Conservation (phyloP, 495 filamentous ascomycete genomes). For the Penicillium simplicissimum region DNA sequence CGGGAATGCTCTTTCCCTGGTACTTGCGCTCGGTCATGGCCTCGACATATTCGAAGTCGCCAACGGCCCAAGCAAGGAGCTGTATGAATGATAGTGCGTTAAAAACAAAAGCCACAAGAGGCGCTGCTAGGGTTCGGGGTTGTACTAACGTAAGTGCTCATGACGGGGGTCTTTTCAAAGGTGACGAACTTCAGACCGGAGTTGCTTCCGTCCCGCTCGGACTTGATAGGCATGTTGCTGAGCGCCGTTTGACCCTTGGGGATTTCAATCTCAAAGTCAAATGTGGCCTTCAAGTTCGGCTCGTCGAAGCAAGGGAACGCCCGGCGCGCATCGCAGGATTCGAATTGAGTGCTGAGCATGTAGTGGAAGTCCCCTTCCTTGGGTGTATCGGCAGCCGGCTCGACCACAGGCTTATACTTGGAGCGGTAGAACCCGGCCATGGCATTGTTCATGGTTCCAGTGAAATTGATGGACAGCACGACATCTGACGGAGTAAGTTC, state of each 20-base stretch:
- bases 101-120: not conserved
- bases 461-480: constrained; percentile 71
- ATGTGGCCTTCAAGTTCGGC: constrained; percentile 93
- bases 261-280: constrained; percentile 88
- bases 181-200: constrained; percentile 72
- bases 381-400: constrained; percentile 69
- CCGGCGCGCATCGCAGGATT: constrained; percentile 89
- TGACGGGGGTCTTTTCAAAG: constrained; percentile 84
- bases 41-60: constrained; percentile 96
- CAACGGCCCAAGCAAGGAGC: constrained; percentile 92
- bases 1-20: constrained; percentile 84
- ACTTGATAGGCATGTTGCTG: constrained; percentile 90
- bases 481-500: constrained; percentile 63
- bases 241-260: constrained; percentile 84
- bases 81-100: constrained; percentile 22
- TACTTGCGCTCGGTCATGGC: constrained; percentile 84
- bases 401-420: constrained; percentile 80
- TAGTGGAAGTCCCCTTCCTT: constrained; percentile 78
- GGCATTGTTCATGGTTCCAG: constrained; percentile 85
- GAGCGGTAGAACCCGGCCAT: constrained; percentile 98
- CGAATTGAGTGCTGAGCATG: constrained; percentile 97
- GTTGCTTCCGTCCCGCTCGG: constrained; percentile 56
- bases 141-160: constrained; percentile 82
- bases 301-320: constrained; percentile 99
- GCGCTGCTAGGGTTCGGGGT: constrained; percentile 4